Evolutionary conservation across 1,284 basidiomycete genomes (phyloP).

Genomic region (Cystobasidium sp.): DNA sequence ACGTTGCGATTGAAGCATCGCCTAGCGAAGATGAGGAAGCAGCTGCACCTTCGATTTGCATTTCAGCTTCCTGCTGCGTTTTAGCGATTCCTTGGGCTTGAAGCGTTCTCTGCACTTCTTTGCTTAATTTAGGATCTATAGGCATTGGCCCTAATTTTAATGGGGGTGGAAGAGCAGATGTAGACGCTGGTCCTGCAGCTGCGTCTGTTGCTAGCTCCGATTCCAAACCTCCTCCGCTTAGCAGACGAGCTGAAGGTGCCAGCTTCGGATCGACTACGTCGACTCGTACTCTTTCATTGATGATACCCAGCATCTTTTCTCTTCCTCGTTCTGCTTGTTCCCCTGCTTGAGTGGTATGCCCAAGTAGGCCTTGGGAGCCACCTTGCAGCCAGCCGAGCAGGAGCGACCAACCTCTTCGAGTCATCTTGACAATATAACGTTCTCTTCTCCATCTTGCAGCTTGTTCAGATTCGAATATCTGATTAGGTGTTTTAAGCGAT

Average conservation of each 20-base stretch:
- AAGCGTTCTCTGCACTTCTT: conserved; percentile 64
- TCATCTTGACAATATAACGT: conserved; percentile 89
- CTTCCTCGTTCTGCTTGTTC: conserved; percentile 69
- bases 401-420: conserved; percentile 86
- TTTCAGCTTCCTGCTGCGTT: conserved; percentile 34
- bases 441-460: conserved; percentile 86
- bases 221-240: conserved; percentile 31
- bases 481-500: conserved; percentile 78
- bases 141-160: conserved; percentile 83
- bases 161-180: conserved; percentile 12
- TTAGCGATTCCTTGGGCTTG: conserved; percentile 46
- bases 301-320: conserved; percentile 82
- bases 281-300: conserved; percentile 89
- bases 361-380: conserved; percentile 78
- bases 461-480: conserved; percentile 68
- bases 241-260: conserved; percentile 19
- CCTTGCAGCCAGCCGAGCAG: conserved; percentile 95
- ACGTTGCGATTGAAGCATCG: conserved; percentile 18
- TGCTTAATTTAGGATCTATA: conserved; percentile 73
- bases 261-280: conserved; percentile 65
- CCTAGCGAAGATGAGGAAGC: background rate
- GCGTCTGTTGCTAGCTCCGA: conserved; percentile 32
- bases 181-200: background rate
- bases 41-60: conserved; percentile 45
- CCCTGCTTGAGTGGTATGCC: conserved; percentile 65